Evolutionary conservation across 169 alveolate genomes (phyloP), one percentile per base, ranked within the genome.

Genomic region (Plasmodium relictum): DNA sequence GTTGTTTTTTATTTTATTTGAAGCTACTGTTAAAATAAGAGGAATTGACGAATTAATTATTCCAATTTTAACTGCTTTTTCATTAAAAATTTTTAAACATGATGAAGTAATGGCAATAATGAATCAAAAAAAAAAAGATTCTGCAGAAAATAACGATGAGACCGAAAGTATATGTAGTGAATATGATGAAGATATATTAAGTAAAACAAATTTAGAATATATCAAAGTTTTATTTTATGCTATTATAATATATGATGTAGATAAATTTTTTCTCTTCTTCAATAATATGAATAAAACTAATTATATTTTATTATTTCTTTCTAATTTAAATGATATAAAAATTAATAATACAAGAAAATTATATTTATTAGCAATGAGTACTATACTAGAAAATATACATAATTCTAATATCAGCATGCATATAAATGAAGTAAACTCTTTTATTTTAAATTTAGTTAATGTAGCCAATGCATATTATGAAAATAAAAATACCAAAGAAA

Each of bases 171-270:
- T 68, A 16, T 80, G 83, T 18, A 80, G 90, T 56, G 78, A 65
- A 58, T 80, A 66, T 37, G 90, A 80, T 39, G 90, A 80, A 66
- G 90, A 80, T 26, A 52, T 80, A 37, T 61, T 80, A n/a, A 80
- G 90, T 45, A 80, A 61, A 80, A 68, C 83, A 3, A 80, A 83
- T 45, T 6, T 80, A 41, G 90, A 80, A 59, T 66, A 80, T 54
- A 80, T 80, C 8, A 65, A 68, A 16, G 66, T 52, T 39, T 45
- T 80, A 12, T 80, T 80, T 70, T 80, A 80, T 58, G 63, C 90
- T 3, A 80, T 80, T 12, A 66, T 80, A 7, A 80, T 80, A 2
- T 80, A 80, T 26, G 70, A 80, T 44, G 72, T 68, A 24, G 74
- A 80, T 12, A 56, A 48, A 22, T 80, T 80, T 48, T 80, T 80